Evolutionary conservation across 441 rosid species (phyloP), one percentile per base, ranked within the genome.

Genomic region (Adansonia rubrostipa): DNA sequence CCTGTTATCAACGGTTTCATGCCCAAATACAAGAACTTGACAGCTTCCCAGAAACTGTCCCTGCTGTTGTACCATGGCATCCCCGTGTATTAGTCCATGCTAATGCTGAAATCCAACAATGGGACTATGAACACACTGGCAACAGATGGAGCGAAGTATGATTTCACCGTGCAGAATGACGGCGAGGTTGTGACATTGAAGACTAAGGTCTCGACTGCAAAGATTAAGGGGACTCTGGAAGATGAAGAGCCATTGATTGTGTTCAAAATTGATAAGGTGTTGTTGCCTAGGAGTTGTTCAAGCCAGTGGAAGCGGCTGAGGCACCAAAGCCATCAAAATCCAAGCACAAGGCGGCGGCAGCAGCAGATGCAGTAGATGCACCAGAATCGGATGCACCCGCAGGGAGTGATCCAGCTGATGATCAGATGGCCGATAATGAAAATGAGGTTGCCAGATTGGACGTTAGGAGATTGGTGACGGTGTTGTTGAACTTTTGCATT

Each of bases 371-470:
- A n/a, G n/a, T n/a, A 3, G 93, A 83, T 13, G 85, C 87, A 22
- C 97, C 92, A 0, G 90, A 82, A 6, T 93, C 97, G 1, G 89
- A 87, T 11, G 93, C 91, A 1, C 98, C 98, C 0, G 54, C 97
- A 0, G 90, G 76, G 0, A 92, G 84, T 0, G 92, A 88, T 71
- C 78, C 82, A 11, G 93, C 82, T 14, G 97, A 92, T 11, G 97
- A 90, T 85, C 64, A 78, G 76, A 84, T 92, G 62, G 93, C 78
- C 44, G 86, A 84, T 68, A 44, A 82, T 22, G 65, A 81, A 0
- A 86, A 79, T 42, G 91, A 86, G 19, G 86, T 79, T 3, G 71
- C 69, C 0, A 79, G 78, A 73, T 66, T 85, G 83, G 79, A 68
- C 47, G 86, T 83, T 78, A 83, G 74, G 79, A 81, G 81, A 80